Evolutionary conservation across 768 basidiomycete genomes (phyloP).

Genomic region (Pleurotus pulmonarius): DNA sequence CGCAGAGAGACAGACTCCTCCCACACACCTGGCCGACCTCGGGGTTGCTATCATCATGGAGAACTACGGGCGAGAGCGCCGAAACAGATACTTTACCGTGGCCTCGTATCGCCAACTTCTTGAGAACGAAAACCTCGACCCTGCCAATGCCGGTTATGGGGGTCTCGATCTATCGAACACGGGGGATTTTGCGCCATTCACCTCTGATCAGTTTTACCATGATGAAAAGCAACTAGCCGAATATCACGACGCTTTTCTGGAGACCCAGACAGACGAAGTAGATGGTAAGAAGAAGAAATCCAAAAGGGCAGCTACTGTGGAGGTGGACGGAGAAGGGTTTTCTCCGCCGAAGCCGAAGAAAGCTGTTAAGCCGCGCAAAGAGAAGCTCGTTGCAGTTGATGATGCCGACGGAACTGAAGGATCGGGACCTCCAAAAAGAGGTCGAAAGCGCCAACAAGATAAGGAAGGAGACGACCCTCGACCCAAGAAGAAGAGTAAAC

Average conservation of each 20-base stretch:
- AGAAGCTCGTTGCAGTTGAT: not conserved
- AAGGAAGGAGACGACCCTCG: not conserved
- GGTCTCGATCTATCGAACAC: conserved; percentile 45
- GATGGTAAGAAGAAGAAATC: conserved; percentile 18
- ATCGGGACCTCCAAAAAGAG: not conserved
- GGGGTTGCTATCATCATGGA: conserved; percentile 74
- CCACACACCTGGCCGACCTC: conserved; percentile 69
- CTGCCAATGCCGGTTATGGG: conserved; percentile 35
- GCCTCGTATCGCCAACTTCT: conserved; percentile 65
- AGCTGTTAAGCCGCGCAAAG: not conserved
- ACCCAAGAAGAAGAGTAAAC: not conserved
- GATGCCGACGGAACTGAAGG: not conserved
- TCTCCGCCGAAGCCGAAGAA: not conserved
- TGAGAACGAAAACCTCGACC: conserved; percentile 60
- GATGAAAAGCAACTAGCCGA: conserved; percentile 33
- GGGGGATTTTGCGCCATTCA: conserved; percentile 50
- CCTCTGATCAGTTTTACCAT: conserved; percentile 53
- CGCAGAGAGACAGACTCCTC: conserved; percentile 60
- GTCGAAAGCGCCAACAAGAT: not conserved
- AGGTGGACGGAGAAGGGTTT: not conserved
- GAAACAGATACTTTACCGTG: conserved; percentile 79
- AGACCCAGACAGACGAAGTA: conserved; percentile 19
- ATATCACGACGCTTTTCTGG: conserved; percentile 51
- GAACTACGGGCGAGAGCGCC: conserved; percentile 79
- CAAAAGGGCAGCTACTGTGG: not conserved